Evolutionary conservation across 257 asterid species (phyloP), one percentile per base, ranked within the genome.

Genomic region (Solanum ahanhuiri): DNA sequence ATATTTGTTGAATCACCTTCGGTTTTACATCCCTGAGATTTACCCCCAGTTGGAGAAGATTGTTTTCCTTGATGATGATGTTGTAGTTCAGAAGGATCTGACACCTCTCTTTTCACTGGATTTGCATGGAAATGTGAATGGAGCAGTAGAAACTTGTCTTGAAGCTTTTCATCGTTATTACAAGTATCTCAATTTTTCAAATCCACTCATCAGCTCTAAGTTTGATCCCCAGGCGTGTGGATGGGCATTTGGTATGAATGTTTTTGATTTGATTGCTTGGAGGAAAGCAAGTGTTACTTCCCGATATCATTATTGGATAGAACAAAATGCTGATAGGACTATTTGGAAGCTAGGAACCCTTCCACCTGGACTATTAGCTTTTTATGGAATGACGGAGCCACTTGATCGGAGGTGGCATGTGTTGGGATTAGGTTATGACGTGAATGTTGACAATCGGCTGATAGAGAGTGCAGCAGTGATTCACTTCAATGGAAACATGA

Each of bases 341-440:
- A 90, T 96, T 60, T 96, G 99, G 99, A 93, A 94, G 90, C 93
- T 94, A 12, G 99, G 97, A 11, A 95, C 95, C 37, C 98, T 94
- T 51, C 99, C 99, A 72, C 97, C 98, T 5, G 99, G 94, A 39
- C 96, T 96, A 35, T 87, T 96, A 85, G 92, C 97, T 41, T 95
- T 96, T 86, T 95, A 95, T 35, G 99, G 99, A 63, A 86, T 90
- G 90, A 96, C 95, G 0, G 97, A 96, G 91, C 97, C 98, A 10
- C 94, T 96, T 86, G 99, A 96, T 72, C 90, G 95, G 91, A 90
- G 98, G 90, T 96, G 99, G 99, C 99, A 95, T 30, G 94, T 94
- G 66, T 86, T 95, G 85, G 99, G 99, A 30, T 86, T 95, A 92
- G 99, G 99, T 20, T 92, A 92, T 81, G 98, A 96, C 85, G 5